These are phyloP conservation scores for Plasmopara halstedii DNA, from an alignment of 352 stramenopile genomes.

Conservation along the genomic window DNA sequence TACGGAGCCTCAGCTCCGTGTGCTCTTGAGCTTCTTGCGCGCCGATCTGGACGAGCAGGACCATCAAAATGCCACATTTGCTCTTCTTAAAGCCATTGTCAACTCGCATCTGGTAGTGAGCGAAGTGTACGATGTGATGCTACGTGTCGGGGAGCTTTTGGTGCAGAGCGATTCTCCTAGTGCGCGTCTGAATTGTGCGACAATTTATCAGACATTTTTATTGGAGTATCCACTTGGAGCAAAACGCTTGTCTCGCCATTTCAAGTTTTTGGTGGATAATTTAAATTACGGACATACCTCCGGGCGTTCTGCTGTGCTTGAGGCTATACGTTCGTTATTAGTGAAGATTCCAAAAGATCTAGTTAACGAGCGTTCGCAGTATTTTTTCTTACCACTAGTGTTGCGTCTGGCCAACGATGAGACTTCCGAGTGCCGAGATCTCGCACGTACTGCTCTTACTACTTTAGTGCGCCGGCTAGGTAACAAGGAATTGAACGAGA, in stretches of 20 bases:
- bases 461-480: constrained; percentile 85
- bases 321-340: constrained; percentile 83
- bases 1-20: constrained; percentile 65
- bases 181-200: constrained; percentile 72
- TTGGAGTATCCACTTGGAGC: constrained; percentile 93
- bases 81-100: constrained; percentile 89
- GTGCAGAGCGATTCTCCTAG: constrained; percentile 89
- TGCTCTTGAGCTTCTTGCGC: constrained; percentile 90
- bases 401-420: constrained; percentile 95
- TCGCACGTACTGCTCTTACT: constrained; percentile 72
- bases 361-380: constrained; percentile 88
- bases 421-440: constrained; percentile 78
- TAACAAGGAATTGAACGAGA: constrained; percentile 86
- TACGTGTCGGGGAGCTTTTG: constrained; percentile 89
- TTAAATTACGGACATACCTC: constrained; percentile 94
- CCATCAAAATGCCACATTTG: constrained; percentile 93
- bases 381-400: constrained; percentile 95
- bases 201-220: constrained; percentile 88
- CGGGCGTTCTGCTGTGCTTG: constrained; percentile 87
- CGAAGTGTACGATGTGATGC: constrained; percentile 96
- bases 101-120: constrained; percentile 87
- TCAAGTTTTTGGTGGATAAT: constrained; percentile 95
- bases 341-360: constrained; percentile 89
- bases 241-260: constrained; percentile 89
- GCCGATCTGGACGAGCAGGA: constrained; percentile 89